Evolutionary conservation across 306 rosid genomes (phyloP), one percentile per base, ranked within the genome.

Genomic region (Ormosia emarginata): DNA sequence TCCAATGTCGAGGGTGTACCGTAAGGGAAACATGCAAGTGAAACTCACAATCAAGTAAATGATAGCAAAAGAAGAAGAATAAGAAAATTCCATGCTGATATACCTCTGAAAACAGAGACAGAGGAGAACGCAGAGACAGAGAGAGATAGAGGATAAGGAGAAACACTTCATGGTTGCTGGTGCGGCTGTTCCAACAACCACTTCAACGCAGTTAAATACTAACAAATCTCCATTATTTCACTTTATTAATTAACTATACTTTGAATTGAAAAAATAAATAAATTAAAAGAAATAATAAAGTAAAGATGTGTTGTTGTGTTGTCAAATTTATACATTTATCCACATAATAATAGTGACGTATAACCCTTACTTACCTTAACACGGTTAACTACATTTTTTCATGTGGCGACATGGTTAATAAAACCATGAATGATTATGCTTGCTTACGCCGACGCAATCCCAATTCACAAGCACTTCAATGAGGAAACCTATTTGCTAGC

Each of bases 121-220:
- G 5, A 86, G 81, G 47, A 86, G 82, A 79, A 75, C n/a, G 34
- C 36, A 79, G 68, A 81, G 66, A 53, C 74, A 66, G 78, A 80
- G 2, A 24, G 24, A 0, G 44, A 40, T 44, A 15, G 53, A 57
- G 56, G 61, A 81, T 29, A 76, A 37, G 32, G 58, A 70, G 79
- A 81, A 57, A 57, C 81, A 37, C 80, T 71, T 81, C 91, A 89
- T 92, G 3, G 15, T n/a, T 3, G 11, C 39, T 49, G 57, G 36
- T 17, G 61, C 41, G 47, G 43, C 78, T 43, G 41, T 67, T 66
- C 44, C 55, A 59, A 57, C 56, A 52, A 44, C 24, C 39, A 49
- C 36, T 57, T 44, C 61, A 68, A 74, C 39, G 13, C 18, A 52
- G 65, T 18, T 59, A 74, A 58, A 62, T 44, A 58, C 44, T 34